A percentile compares a stretch with the other conserved stretches of the same genome.
phyloP scores from a whole-genome alignment of 495 filamentous ascomycete species.

The Xylona heveae region DNA sequence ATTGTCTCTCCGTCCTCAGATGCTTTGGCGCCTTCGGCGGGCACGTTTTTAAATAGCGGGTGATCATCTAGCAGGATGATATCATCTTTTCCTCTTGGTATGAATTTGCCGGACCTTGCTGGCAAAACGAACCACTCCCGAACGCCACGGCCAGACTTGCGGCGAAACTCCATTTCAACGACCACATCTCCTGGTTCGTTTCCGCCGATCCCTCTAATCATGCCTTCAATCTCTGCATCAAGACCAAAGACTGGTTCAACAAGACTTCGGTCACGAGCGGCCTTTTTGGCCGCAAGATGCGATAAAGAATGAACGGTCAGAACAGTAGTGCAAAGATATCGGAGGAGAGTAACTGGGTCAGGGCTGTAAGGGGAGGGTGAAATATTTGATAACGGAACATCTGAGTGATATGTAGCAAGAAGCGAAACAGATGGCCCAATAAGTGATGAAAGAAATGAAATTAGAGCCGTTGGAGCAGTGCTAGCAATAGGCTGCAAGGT shows the following conservation, averaged over 20 bases:
- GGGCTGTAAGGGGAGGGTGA: conserved; percentile 35
- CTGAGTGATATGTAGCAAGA: conserved; percentile 44
- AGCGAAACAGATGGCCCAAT: conserved; percentile 25
- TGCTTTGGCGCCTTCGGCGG: neutral
- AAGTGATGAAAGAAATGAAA: conserved; percentile 20
- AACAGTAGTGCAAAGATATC: conserved; percentile 47
- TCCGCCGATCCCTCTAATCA: conserved; percentile 37
- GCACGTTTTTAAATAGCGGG: conserved; percentile 32
- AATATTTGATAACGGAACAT: conserved; percentile 26
- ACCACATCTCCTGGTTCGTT: conserved; percentile 38
- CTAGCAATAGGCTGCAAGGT: conserved; percentile 7
- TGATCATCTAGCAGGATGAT: conserved; percentile 65
- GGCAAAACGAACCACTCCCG: conserved; percentile 57
- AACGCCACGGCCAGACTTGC: conserved; percentile 59
- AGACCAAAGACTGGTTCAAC: conserved; percentile 58
- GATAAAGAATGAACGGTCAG: conserved; percentile 39
- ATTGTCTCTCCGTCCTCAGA: conserved; percentile 25
- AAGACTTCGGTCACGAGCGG: conserved; percentile 45
- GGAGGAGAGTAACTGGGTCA: conserved; percentile 33
- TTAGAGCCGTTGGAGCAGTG: conserved; percentile 2
- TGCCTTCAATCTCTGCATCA: conserved; percentile 49
- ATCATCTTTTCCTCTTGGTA: conserved; percentile 15
- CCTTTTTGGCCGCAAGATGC: conserved; percentile 45
- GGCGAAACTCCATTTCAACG: conserved; percentile 65
- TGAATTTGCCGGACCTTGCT: conserved; percentile 6